Conservation (phyloP, 371 early-diverging fungal genomes). For the Enterocytospora artemiae region DNA sequence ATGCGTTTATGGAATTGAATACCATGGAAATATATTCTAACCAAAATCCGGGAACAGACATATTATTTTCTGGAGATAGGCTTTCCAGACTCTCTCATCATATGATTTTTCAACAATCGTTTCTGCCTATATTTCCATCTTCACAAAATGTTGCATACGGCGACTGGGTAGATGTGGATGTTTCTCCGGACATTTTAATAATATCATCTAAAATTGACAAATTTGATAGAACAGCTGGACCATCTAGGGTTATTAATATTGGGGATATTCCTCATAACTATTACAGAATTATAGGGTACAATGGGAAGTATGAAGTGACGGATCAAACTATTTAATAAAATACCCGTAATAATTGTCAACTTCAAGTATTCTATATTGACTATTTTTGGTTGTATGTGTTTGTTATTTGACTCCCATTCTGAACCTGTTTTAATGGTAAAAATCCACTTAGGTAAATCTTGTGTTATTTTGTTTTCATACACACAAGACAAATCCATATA, state of each 20-base stretch:
- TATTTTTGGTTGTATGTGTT: too few relatives aligned
- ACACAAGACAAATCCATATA: not conserved
- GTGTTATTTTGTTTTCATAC: not conserved
- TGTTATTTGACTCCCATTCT: too few relatives aligned
- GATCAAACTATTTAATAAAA: not conserved
- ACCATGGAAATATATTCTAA: conserved; percentile 19
- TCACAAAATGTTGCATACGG: conserved; percentile 16
- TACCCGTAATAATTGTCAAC: too few relatives aligned
- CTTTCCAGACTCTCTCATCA: conserved; percentile 32
- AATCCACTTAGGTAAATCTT: not conserved
- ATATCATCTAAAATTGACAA: conserved; percentile 25
- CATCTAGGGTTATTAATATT: conserved; percentile 35
- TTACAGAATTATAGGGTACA: not conserved
- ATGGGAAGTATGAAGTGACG: not conserved
- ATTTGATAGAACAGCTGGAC: conserved; percentile 31
- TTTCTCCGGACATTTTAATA: conserved; percentile 44
- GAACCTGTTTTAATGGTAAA: too few relatives aligned
- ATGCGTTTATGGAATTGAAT: conserved; percentile 24
- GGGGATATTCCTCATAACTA: conserved; percentile 4
- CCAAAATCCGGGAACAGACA: conserved; percentile 6
- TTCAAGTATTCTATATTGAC: too few relatives aligned
- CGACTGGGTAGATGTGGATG: conserved; percentile 17
- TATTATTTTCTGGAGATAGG: conserved; percentile 24
- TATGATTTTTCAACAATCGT: conserved; percentile 40
- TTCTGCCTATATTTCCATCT: conserved; percentile 39